Percentiles rank a stretch among this genome's conserved stretches.
phyloP scores from a whole-genome alignment of 805 yeast species.

The Lachancea mirantina region DNA sequence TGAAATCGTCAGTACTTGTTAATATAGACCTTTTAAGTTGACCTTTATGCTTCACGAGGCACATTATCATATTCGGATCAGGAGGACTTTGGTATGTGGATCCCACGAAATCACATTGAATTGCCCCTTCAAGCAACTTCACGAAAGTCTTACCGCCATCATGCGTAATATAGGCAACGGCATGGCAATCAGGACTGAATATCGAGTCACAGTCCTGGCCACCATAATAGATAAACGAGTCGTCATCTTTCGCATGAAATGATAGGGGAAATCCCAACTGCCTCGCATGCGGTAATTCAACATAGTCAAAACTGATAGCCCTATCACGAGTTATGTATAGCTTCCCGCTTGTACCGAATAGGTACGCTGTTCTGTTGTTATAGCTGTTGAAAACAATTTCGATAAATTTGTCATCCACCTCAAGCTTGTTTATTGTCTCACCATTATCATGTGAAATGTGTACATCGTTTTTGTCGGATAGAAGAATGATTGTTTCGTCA shows the following conservation, averaged over 20 bases:
- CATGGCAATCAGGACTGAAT: constrained; percentile 43
- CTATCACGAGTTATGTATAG: constrained; percentile 62
- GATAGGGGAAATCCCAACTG: constrained; percentile 39
- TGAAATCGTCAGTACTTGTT: constrained; percentile 50
- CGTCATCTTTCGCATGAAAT: constrained; percentile 52
- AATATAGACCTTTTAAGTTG: constrained; percentile 31
- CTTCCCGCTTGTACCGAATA: constrained; percentile 40
- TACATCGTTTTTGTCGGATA: constrained; percentile 45
- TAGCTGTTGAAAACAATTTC: constrained; percentile 57
- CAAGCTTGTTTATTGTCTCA: constrained; percentile 36
- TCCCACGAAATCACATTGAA: constrained; percentile 63
- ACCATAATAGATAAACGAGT: constrained; percentile 65
- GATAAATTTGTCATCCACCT: constrained; percentile 36
- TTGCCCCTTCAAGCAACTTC: constrained; percentile 45
- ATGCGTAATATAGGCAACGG: constrained; percentile 52
- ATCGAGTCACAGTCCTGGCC: constrained; percentile 48
- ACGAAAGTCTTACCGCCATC: constrained; percentile 64
- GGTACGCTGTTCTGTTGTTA: constrained; percentile 26
- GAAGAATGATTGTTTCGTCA: constrained; percentile 60
- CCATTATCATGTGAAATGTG: constrained; percentile 73
- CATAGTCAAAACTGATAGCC: constrained; percentile 46
- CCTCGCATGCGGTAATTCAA: constrained; percentile 46
- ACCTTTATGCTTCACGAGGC: constrained; percentile 43
- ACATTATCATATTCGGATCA: constrained; percentile 51
- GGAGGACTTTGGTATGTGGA: constrained; percentile 39